Conservation (phyloP, 2,329 filamentous ascomycete genomes). For the Alternaria longipes region DNA sequence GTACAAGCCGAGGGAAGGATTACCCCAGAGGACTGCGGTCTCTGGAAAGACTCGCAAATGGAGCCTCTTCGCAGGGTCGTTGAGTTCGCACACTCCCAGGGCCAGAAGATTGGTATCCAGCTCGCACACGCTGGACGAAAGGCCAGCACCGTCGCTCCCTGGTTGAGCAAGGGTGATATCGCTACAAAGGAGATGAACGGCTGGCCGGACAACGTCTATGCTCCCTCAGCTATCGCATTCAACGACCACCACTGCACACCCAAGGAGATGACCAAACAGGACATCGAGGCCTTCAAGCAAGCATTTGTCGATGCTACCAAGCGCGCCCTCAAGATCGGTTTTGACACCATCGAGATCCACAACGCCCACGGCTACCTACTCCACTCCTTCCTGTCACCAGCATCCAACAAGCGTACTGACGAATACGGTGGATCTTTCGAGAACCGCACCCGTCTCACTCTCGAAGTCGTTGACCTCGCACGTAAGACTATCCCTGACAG, state of each 20-base stretch:
- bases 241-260: conserved; percentile 69
- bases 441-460: conserved; percentile 73
- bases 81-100: conserved; percentile 82
- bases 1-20: conserved; percentile 82
- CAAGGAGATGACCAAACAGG: conserved; percentile 71
- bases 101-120: conserved; percentile 80
- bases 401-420: conserved; percentile 74
- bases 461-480: conserved; percentile 72
- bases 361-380: conserved; percentile 82
- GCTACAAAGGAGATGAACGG: conserved; percentile 66
- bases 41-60: conserved; percentile 88
- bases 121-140: conserved; percentile 80
- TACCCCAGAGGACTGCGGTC: conserved; percentile 78
- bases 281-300: conserved; percentile 72
- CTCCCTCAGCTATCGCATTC: conserved; percentile 69
- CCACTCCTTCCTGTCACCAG: conserved; percentile 73
- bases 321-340: conserved; percentile 65
- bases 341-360: conserved; percentile 84
- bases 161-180: conserved; percentile 66
- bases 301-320: conserved; percentile 71
- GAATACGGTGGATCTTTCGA: conserved; percentile 74
- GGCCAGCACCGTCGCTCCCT: conserved; percentile 68
- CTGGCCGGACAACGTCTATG: conserved; percentile 64
- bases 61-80: conserved; percentile 73
- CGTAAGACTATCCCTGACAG: conserved; percentile 69